Evolutionary conservation across 1,139 yeast species (phyloP), one percentile per base, ranked within the genome.

Genomic region (Kodamaea anthophila): DNA sequence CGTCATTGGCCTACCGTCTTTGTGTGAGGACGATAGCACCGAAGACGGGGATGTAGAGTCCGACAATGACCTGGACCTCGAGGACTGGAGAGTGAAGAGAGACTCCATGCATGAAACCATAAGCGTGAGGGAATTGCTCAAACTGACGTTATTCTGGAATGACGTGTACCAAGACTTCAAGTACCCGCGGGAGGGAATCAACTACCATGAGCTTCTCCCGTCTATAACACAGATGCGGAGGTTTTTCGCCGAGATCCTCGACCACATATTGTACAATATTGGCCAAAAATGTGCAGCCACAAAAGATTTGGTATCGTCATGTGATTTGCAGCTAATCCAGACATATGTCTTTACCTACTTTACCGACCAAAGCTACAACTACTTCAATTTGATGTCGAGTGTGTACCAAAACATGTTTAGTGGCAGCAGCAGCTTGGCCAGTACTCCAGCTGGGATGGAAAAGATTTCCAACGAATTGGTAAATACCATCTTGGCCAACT

Each of bases 101-200:
- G 39, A 34, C 11, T 37, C 39, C 13, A n/a, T n/a, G n/a, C n/a
- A n/a, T n/a, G 13, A 23, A 15, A 8, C 22, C 5, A 14, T 26
- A 10, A 29, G 27, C 8, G 18, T 36, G 10, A 27, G 44, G 15
- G 38, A 33, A 16, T 21, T 52, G 8, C 37, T 58, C 15, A 39
- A 39, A 18, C 47, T 53, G 18, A 42, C 41, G 11, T 53, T 48
- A 28, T 56, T 59, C 33, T 60, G 65, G 65, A 53, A 56, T 36
- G 45, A 49, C 30, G 47, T 59, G 18, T 58, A 56, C 31, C 62
- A 58, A 35, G 65, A 60, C 35, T 33, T 59, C 28, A 56, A 53
- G 33, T 46, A 43, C 26, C 49, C 47, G 30, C 29, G 44, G 37
- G 39, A 45, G 12, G 33, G 40, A 4, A 35, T 31, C 5, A 43